Base-by-base conservation (phyloP, 331 rosid genomes). In the Rosa hybrid region DNA sequence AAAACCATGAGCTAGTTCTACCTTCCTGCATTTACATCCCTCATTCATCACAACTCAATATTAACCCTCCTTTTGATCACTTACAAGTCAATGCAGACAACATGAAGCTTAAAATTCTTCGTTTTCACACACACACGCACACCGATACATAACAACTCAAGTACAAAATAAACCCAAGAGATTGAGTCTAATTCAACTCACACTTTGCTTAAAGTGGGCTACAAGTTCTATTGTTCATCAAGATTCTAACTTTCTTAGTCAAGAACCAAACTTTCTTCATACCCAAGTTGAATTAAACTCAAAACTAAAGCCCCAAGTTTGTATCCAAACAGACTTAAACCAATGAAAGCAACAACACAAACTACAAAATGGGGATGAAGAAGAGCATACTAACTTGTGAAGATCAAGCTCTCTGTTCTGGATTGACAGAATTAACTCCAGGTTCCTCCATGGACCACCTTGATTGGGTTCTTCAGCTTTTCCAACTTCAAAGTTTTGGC, bases 361-460 rank as follows among this genome's bases (percentile, higher is more conserved):
- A 12, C 5, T 45, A n/a, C 0, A 76, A 80, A 75, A 78, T 1
- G 25, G 27, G 30, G 6, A 53, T 38, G 30, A 53, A 38, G 34
- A n/a, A 44, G 38, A 62, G 76, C 48, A 67, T 45, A 85, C 84
- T 65, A 79, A 95, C 99, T 90, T 90, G 68, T 87, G 85, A 82
- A 86, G 77, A 70, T 91, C 87, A 62, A 85, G 68, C 12, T 86
- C 77, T 79, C 85, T 89, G 82, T 90, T 85, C 87, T 88, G 93
- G 79, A 95, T 77, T 80, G 81, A 81, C 27, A 87, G 75, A 69
- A 95, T 84, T 80, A 95, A 83, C 62, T 88, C 86, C 83, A 95
- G 91, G 81, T 89, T 93, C 79, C 78, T 89, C 97, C 99, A 93
- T n/a, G 90, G 89, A 62, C 75, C 42, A n/a, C 38, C 77, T 71